Conservation (phyloP, 495 filamentous ascomycete species). For the Clohesyomyces aquaticus region DNA sequence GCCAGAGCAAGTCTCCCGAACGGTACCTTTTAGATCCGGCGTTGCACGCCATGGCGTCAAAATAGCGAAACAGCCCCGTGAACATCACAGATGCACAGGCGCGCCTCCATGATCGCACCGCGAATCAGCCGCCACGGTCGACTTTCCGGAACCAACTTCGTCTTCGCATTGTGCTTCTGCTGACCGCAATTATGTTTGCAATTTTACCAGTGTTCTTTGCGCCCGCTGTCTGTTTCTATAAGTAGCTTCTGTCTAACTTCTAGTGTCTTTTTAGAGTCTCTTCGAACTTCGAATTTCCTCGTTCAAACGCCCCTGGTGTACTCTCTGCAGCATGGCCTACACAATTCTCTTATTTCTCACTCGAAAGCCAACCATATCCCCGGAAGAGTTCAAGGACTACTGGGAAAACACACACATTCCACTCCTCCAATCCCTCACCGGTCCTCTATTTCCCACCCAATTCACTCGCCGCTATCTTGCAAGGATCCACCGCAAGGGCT, state of each 20-base stretch:
- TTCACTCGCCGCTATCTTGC: slow-evolving; percentile 7
- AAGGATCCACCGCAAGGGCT: slow-evolving; percentile 9
- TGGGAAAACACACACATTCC: slow-evolving; percentile 23
- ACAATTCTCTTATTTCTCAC: slow-evolving; percentile 14
- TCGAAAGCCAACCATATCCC: slow-evolving; percentile 14
- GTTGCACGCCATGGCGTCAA: no score
- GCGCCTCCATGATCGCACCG: no score
- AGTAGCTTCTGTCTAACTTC: background rate
- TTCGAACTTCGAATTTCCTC: slow-evolving; percentile 1
- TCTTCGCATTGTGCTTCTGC: background rate
- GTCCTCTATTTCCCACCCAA: slow-evolving; percentile 11
- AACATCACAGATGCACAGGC: no score
- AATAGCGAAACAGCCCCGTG: no score
- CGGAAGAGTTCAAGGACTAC: slow-evolving; percentile 19
- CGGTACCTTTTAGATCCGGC: background rate
- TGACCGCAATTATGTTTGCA: no score
- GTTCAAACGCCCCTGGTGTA: background rate
- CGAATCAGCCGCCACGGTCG: background rate
- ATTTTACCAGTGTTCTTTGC: background rate
- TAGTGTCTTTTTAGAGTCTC: background rate
- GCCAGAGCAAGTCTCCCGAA: background rate
- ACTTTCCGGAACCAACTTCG: background rate
- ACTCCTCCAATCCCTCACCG: slow-evolving; percentile 14
- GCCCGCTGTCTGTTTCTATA: no score
- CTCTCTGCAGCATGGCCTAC: slow-evolving; percentile 8